phyloP scores from a whole-genome alignment of 768 basidiomycete species.

The Mycena rosella region DNA sequence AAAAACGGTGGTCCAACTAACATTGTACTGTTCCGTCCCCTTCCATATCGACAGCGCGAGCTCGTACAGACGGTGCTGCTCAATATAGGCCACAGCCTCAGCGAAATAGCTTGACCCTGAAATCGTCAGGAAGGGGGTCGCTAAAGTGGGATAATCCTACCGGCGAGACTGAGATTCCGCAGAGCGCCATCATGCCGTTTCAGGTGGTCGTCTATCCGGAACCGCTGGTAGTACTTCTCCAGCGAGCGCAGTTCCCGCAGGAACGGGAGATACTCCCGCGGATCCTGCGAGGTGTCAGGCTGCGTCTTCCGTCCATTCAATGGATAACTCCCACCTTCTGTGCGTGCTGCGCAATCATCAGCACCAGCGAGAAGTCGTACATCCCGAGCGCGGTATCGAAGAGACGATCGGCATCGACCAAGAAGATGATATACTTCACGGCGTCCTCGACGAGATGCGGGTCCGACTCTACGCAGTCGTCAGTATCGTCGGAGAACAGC shows the following conservation, averaged over 20 bases:
- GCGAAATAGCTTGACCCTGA: conserved; percentile 79
- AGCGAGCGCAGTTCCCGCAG: conserved; percentile 87
- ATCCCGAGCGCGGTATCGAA: conserved; percentile 97
- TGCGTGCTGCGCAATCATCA: conserved; percentile 96
- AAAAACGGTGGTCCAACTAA: conserved; percentile 46
- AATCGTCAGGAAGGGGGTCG: conserved; percentile 6
- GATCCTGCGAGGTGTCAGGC: conserved; percentile 73
- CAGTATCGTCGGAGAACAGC: conserved; percentile 31
- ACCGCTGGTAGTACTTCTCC: conserved; percentile 86
- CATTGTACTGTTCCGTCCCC: conserved; percentile 72
- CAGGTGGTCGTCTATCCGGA: conserved; percentile 94
- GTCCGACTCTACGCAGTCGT: conserved; percentile 57
- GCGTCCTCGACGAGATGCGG: conserved; percentile 92
- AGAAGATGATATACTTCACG: conserved; percentile 98
- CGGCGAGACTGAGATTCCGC: conserved; percentile 78
- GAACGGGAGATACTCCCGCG: conserved; percentile 97
- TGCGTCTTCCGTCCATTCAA: neutral
- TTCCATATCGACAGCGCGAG: conserved; percentile 83
- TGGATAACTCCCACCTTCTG: conserved; percentile 77
- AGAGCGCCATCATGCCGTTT: conserved; percentile 82
- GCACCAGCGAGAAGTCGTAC: conserved; percentile 97
- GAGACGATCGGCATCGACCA: conserved; percentile 91
- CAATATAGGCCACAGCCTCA: conserved; percentile 85
- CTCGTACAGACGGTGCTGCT: conserved; percentile 81
- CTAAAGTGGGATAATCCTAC: conserved; percentile 49